These are phyloP conservation scores for Coemansia sp. DNA, from an alignment of 192 early-diverging fungal genomes.

Conservation along the genomic window DNA sequence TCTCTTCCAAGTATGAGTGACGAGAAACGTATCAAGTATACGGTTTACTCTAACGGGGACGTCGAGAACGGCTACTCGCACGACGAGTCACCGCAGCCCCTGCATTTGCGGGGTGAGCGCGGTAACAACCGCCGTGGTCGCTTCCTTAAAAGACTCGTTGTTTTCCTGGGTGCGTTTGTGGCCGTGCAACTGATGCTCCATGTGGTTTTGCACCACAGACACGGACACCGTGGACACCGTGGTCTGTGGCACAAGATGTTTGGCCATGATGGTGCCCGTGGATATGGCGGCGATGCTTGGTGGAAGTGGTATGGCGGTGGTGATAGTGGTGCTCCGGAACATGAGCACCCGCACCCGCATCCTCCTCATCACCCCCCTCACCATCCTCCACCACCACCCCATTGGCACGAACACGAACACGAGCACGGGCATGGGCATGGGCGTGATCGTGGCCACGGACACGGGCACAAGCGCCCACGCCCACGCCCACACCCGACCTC, in stretches of 20 bases:
- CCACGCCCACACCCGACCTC: neutral
- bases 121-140: slow-evolving; percentile 1
- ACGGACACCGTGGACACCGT: neutral
- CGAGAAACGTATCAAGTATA: slow-evolving; percentile 40
- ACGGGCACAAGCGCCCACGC: slow-evolving; percentile 9
- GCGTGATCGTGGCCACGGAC: neutral
- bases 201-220: neutral
- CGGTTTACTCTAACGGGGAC: slow-evolving; percentile 31
- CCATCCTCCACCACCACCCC: slow-evolving; percentile 1
- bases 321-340: neutral
- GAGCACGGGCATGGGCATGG: slow-evolving; percentile 1
- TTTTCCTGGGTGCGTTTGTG: slow-evolving; percentile 3
- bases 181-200: slow-evolving; percentile 5
- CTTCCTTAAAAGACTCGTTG: slow-evolving; percentile 7
- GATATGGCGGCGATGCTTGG: neutral
- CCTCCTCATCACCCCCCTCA: slow-evolving; percentile 5
- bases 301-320: slow-evolving; percentile 5
- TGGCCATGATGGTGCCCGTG: neutral
- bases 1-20: slow-evolving; percentile 28
- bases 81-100: slow-evolving; percentile 17
- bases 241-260: neutral
- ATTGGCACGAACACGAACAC: slow-evolving; percentile 7
- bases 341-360: neutral
- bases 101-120: slow-evolving; percentile 1
- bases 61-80: slow-evolving; percentile 31